Base-by-base conservation (phyloP, 208 protist species). In the Acanthamoeba lugdunensis region DNA sequence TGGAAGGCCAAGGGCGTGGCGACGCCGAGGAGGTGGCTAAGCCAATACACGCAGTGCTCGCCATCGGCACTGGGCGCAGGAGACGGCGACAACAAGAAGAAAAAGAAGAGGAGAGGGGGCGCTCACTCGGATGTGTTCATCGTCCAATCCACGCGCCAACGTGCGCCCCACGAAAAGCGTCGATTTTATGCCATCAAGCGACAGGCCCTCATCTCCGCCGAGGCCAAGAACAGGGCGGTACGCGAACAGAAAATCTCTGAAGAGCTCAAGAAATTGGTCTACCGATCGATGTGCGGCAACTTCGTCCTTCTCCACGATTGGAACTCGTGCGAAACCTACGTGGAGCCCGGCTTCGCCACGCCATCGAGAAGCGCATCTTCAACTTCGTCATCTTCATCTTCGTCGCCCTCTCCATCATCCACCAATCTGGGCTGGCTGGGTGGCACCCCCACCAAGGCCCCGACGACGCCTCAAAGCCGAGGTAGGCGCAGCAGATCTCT, bases 281-380 rank as follows among this genome's bases (percentile, higher is more conserved):
- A 75, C n/a, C 67, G 67, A 18, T 75, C 67, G 16, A 75, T 75
- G 67, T 41, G 67, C 67, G 67, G 67, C n/a, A 75, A 75, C 9
- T 75, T 75, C n/a, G 67, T 75, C 25, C 67, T 75, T 41, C 67
- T 75, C n/a, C 67, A 75, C 67, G 67, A 75, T n/a, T 75, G 67
- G 67, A 75, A 75, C 67, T 41, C 33, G n/a, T 75, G 67, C n/a
- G 33, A 28, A 11, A 75, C 67, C 67, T 75, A 16, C n/a, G n/a
- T 75, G 23, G 67, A 75, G 8, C 67, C 67, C 67, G 25, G 28
- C n/a, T 75, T 75, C 33, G 67, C 67, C 28, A 30, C 67, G 28
- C 33, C 67, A 14, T 41, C 67, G 11, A 50, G 45, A 50, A 50
- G 11, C 45, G 45, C 45, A 50, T 13, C 25, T 75, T 41, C 37